A percentile compares a stretch with the other conserved stretches of the same genome.
Evolutionary conservation across 2,329 filamentous ascomycete species (phyloP).

Genomic region (Exserohilum turcica): DNA sequence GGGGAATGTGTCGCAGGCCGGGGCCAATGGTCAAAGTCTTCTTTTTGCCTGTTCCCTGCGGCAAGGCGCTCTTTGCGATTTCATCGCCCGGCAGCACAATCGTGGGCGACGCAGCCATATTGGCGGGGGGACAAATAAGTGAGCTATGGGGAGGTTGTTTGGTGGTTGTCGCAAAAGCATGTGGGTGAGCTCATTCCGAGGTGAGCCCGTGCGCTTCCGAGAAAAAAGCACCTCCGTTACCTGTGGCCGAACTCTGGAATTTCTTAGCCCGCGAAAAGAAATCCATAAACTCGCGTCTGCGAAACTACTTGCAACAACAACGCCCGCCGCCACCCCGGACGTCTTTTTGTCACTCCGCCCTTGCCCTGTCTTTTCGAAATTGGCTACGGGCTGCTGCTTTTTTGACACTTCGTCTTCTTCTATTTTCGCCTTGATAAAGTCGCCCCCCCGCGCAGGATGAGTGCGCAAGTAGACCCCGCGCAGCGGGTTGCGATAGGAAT

Average conservation of each 20-base stretch:
- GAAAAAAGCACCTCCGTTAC: constrained; percentile 17
- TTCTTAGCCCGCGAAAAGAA: constrained; percentile 24
- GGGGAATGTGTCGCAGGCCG: constrained; percentile 80
- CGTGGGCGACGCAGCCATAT: constrained; percentile 61
- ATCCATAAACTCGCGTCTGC: constrained; percentile 1
- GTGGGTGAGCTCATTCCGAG: constrained; percentile 23
- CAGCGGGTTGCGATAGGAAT: constrained; percentile 83
- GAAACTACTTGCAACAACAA: background rate
- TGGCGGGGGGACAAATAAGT: constrained; percentile 15
- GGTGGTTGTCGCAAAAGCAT: constrained; percentile 5
- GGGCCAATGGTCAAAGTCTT: constrained; percentile 79
- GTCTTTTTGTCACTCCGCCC: background rate
- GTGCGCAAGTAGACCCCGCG: constrained; percentile 56
- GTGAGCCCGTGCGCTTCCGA: constrained; percentile 17
- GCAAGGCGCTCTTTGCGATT: constrained; percentile 69
- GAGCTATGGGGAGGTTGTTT: background rate
- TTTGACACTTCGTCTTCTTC: background rate
- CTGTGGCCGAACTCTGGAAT: constrained; percentile 29
- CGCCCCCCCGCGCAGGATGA: constrained; percentile 48
- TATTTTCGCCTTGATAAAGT: constrained; percentile 1
- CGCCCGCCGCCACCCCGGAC: background rate
- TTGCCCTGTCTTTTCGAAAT: background rate
- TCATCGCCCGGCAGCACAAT: constrained; percentile 83
- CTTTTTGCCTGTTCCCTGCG: constrained; percentile 66
- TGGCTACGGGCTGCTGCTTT: background rate